Percentiles rank a stretch among this genome's conserved stretches.
phyloP scores from a whole-genome alignment of 805 yeast genomes.

The Saccharomyces eubayanus region DNA sequence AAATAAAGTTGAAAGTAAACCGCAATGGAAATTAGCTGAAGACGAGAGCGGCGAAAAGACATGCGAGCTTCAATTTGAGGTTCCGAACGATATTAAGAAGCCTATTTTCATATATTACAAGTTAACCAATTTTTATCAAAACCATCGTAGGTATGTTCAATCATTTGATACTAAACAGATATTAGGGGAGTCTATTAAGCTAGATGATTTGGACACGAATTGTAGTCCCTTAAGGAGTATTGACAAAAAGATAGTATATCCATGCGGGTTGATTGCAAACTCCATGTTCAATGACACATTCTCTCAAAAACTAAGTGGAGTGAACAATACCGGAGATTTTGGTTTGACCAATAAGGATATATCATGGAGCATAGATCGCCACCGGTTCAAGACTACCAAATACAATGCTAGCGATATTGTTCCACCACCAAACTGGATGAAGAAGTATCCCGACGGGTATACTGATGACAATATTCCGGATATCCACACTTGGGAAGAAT shows the following conservation, averaged over 20 bases:
- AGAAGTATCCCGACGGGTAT: conserved; percentile 65
- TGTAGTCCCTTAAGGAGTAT: conserved; percentile 31
- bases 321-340: conserved; percentile 31
- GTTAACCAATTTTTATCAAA: conserved; percentile 85
- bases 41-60: conserved; percentile 35
- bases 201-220: conserved; percentile 39
- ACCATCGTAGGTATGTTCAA: conserved; percentile 87
- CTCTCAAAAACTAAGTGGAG: conserved; percentile 37
- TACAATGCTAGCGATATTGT: conserved; percentile 54
- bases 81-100: conserved; percentile 61
- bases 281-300: conserved; percentile 73
- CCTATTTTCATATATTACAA: conserved; percentile 76
- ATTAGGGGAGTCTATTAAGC: conserved; percentile 60
- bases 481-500: conserved; percentile 54
- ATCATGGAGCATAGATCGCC: conserved; percentile 63
- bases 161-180: conserved; percentile 76
- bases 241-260: conserved; percentile 44
- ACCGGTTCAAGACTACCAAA: conserved; percentile 54
- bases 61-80: conserved; percentile 63
- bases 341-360: conserved; percentile 46
- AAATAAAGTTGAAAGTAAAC: conserved; percentile 28
- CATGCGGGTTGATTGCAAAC: conserved; percentile 81
- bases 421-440: conserved; percentile 81
- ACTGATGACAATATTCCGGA: conserved; percentile 63
- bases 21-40: conserved; percentile 53